Evolutionary conservation across 805 yeast genomes (phyloP).

Genomic region (Pichia insulana): DNA sequence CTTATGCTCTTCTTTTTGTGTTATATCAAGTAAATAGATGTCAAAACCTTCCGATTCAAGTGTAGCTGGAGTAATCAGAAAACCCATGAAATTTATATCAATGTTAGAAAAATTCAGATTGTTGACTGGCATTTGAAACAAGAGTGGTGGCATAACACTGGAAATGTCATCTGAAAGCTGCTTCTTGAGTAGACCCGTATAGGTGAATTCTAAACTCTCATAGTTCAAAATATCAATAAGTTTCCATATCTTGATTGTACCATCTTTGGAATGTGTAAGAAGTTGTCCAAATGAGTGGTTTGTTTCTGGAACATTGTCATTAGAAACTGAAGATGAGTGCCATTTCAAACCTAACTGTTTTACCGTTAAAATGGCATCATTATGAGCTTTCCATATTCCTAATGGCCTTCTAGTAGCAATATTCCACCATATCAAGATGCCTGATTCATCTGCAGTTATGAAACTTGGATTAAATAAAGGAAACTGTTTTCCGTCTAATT

Average conservation of each 20-base stretch:
- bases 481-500: not conserved
- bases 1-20: not conserved
- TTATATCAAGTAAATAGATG: constrained; percentile 35
- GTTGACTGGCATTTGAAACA: constrained; percentile 57
- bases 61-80: constrained; percentile 53
- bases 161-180: constrained; percentile 2
- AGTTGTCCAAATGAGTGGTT: constrained; percentile 32
- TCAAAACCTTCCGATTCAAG: constrained; percentile 57
- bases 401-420: constrained; percentile 46
- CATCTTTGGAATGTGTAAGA: constrained; percentile 63
- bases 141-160: constrained; percentile 11
- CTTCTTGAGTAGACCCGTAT: constrained; percentile 14
- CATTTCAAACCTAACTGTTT: constrained; percentile 34
- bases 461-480: constrained; percentile 31
- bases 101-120: constrained; percentile 65
- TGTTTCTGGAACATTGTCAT: constrained; percentile 12
- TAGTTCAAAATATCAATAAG: constrained; percentile 16
- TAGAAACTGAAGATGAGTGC: constrained; percentile 7
- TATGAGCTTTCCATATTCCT: constrained; percentile 54
- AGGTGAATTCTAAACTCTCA: constrained; percentile 6
- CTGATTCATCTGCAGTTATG: constrained; percentile 52
- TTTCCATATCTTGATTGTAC: constrained; percentile 41
- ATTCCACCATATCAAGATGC: constrained; percentile 62
- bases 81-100: constrained; percentile 26
- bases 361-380: constrained; percentile 38